Base-by-base conservation (phyloP, 2,329 filamentous ascomycete genomes). In the Ceratocystis diversiconidia region DNA sequence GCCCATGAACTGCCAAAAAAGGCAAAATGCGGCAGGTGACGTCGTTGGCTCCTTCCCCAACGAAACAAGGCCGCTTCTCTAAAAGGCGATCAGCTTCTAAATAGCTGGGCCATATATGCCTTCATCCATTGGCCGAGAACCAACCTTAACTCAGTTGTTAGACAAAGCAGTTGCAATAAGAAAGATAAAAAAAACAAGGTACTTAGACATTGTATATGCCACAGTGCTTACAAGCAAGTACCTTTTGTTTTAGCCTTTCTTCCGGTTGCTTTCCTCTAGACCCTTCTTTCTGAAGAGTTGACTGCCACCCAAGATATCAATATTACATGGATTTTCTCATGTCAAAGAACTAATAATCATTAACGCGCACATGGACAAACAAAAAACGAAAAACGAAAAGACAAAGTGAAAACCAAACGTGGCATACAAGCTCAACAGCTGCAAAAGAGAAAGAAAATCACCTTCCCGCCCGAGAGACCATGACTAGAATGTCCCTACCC, bases 271-370 rank as follows among this genome's bases (percentile, higher is more conserved):
- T 19, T 55, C 32, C 55, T 36, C 28, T 36, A 15, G 28, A 30
- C 28, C 48, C 22, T 50, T 19, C 17, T 50, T 50, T 6, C 22
- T 7, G n/a, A 25, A 50, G 22, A 48, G 3, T 22, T 22, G 15
- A n/a, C 15, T 5, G 22, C 48, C 15, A 8, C 12, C 10, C 48
- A 25, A 52, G 19, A 52, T 2, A 25, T 0, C 25, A 25, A 5
- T 15, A 17, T 52, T 25, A 52, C 48, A 22, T 2, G 15, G 22
- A 15, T 15, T 15, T 25, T 15, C 22, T 15, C 5, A 59, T 59
- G 55, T 59, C 30, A n/a, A 67, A 66, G 55, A 60, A 67, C 43
- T 44, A 30, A 55, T 65, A 62, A 44, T 63, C 64, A 66, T 68
- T 66, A 66, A 61, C 57, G 61, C 65, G 61, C 57, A 66, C 52